Evolutionary conservation across 2,329 filamentous ascomycete species (phyloP).

Genomic region (Ophiognomonia clavigignenti-juglandacearum): DNA sequence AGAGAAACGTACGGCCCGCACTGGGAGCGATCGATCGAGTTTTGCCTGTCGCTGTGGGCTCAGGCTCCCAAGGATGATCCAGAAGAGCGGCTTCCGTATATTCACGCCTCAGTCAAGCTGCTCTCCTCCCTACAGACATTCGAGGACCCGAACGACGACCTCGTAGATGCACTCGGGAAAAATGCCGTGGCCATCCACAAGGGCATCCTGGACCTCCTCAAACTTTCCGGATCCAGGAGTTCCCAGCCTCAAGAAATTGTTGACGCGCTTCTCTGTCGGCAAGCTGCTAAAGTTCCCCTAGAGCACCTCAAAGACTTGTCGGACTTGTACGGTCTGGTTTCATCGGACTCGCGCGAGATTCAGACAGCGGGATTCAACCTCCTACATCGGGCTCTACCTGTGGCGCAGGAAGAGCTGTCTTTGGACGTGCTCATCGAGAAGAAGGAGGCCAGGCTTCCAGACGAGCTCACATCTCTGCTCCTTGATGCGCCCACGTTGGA

Average conservation of each 20-base stretch:
- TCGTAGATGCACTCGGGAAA: constrained; percentile 67
- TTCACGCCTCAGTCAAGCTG: constrained; percentile 70
- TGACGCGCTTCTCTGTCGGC: constrained; percentile 67
- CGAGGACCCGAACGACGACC: constrained; percentile 77
- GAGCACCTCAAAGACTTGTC: constrained; percentile 58
- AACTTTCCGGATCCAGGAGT: constrained; percentile 37
- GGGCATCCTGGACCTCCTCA: constrained; percentile 60
- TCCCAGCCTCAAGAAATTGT: constrained; percentile 70
- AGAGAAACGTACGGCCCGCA: constrained; percentile 82
- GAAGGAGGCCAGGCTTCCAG: constrained; percentile 67
- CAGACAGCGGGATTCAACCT: constrained; percentile 78
- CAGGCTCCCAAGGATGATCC: constrained; percentile 35
- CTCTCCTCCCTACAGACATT: constrained; percentile 58
- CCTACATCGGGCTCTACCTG: constrained; percentile 74
- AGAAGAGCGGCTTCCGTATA: constrained; percentile 52
- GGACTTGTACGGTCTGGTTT: constrained; percentile 71
- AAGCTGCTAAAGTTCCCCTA: constrained; percentile 60
- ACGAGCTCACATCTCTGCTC: constrained; percentile 79
- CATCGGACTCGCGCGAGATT: constrained; percentile 68
- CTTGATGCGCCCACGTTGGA: constrained; percentile 71
- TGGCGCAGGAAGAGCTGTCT: constrained; percentile 73
- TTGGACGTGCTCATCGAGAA: constrained; percentile 72
- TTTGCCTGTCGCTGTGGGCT: constrained; percentile 55
- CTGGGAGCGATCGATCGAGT: constrained; percentile 65
- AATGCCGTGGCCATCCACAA: constrained; percentile 50